These are phyloP conservation scores for Leccinum cinnamomeum DNA, from an alignment of 1,284 basidiomycete species.

Conservation along the genomic window DNA sequence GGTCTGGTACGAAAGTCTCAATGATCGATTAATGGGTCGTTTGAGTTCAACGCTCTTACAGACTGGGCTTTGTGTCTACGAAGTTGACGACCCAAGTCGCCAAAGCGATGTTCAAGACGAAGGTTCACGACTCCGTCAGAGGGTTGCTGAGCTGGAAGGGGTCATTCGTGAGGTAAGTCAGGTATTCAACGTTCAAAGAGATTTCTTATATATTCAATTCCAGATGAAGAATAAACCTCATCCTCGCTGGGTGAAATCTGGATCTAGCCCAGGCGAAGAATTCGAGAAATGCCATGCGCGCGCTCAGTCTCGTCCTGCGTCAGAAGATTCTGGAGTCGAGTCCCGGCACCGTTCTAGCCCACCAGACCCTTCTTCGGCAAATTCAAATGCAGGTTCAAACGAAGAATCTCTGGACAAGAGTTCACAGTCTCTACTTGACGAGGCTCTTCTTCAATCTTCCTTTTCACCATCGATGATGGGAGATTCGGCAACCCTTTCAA, in stretches of 20 bases:
- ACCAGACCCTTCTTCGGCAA: slow-evolving; percentile 2
- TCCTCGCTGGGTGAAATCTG: slow-evolving; percentile 57
- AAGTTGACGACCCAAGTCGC: slow-evolving; percentile 75
- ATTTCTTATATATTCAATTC: slow-evolving; percentile 8
- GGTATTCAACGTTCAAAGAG: not conserved
- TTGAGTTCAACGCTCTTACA: slow-evolving; percentile 30
- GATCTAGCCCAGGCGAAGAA: slow-evolving; percentile 26
- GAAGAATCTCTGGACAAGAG: slow-evolving; percentile 7
- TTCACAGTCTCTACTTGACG: slow-evolving; percentile 1
- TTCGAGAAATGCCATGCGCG: slow-evolving; percentile 29
- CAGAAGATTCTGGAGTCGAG: slow-evolving; percentile 14
- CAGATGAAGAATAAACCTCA: slow-evolving; percentile 72
- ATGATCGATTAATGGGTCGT: not conserved
- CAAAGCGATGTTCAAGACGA: slow-evolving; percentile 57
- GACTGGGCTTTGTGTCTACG: slow-evolving; percentile 83
- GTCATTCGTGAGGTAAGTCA: slow-evolving; percentile 71
- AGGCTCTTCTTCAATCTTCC: slow-evolving; percentile 12
- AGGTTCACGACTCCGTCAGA: slow-evolving; percentile 62
- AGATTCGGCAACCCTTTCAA: slow-evolving; percentile 7
- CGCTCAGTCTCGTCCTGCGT: slow-evolving; percentile 19
- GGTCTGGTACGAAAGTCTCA: slow-evolving; percentile 50
- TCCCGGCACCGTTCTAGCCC: slow-evolving; percentile 4
- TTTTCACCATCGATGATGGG: slow-evolving; percentile 16
- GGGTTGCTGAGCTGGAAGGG: slow-evolving; percentile 81
- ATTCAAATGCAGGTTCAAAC: slow-evolving; percentile 4